Evolutionary conservation across 2,329 filamentous ascomycete species (phyloP).

Genomic region (Arthrobotrys iridis): DNA sequence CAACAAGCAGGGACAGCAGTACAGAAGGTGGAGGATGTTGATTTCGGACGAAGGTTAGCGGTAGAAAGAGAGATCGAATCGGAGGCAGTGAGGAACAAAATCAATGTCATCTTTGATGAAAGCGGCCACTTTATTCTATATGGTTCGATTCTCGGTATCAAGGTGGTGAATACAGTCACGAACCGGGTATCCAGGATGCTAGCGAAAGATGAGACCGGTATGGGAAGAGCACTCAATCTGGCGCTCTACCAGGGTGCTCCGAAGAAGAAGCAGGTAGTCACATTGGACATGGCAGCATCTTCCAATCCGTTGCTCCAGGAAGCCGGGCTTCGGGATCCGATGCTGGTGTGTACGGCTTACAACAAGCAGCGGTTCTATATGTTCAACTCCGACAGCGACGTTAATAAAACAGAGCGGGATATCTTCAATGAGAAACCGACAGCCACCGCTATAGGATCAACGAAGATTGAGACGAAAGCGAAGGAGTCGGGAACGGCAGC

Average conservation of each 20-base stretch:
- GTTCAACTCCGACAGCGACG: constrained; percentile 70
- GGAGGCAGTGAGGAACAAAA: constrained; percentile 68
- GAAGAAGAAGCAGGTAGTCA: constrained; percentile 90
- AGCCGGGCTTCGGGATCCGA: constrained; percentile 88
- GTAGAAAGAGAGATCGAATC: constrained; percentile 87
- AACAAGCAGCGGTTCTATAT: constrained; percentile 96
- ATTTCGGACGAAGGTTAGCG: constrained; percentile 88
- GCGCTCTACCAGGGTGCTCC: constrained; percentile 93
- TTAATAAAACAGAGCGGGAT: constrained; percentile 85
- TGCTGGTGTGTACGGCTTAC: constrained; percentile 82
- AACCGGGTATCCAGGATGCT: constrained; percentile 92
- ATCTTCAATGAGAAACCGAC: constrained; percentile 94
- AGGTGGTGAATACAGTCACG: constrained; percentile 94
- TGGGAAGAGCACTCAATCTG: constrained; percentile 76
- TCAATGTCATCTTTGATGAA: constrained; percentile 94
- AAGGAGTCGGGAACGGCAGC: constrained; percentile 80
- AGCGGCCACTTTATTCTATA: constrained; percentile 95
- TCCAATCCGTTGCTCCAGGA: constrained; percentile 92
- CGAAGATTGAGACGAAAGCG: constrained; percentile 68
- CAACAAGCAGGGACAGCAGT: constrained; percentile 89
- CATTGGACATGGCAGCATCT: constrained; percentile 95
- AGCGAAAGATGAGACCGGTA: constrained; percentile 85
- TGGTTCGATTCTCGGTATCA: constrained; percentile 88
- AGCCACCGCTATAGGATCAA: constrained; percentile 59
- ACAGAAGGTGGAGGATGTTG: constrained; percentile 84